These are phyloP conservation scores for Vitis cinerea DNA, from an alignment of 164 flowering plant genomes.

Conservation along the genomic window DNA sequence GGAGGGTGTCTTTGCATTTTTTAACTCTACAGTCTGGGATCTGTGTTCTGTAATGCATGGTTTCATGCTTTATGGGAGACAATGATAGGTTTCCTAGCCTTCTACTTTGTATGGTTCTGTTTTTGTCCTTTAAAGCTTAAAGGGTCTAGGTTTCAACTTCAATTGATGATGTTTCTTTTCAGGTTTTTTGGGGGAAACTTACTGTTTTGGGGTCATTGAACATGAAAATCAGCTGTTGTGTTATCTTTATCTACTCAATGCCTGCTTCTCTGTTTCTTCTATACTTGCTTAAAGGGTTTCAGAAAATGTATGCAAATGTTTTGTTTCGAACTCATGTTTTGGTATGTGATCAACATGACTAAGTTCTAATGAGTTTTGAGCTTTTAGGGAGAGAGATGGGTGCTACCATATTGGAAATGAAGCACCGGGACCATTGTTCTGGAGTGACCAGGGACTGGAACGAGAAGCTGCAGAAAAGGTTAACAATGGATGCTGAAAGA, in stretches of 20 bases:
- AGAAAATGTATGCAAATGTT: no score
- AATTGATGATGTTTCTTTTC: neutral
- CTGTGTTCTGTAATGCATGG: neutral
- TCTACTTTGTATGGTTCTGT: neutral
- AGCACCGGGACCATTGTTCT: conserved; percentile 48
- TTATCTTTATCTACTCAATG: neutral
- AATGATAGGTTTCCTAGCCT: neutral
- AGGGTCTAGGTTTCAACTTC: neutral
- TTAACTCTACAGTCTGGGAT: conserved; percentile 15
- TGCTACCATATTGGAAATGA: conserved; percentile 61
- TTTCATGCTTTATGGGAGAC: conserved; percentile 6
- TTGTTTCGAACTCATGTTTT: no score
- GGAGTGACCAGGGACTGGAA: conserved; percentile 33
- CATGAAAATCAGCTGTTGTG: neutral
- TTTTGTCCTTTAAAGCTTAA: neutral
- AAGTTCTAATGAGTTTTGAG: neutral
- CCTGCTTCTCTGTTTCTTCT: neutral
- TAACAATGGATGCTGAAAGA: conserved; percentile 41
- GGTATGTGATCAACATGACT: neutral
- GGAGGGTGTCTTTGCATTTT: neutral
- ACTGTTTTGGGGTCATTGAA: no score
- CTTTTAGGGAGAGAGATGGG: conserved; percentile 46
- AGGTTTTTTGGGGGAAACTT: neutral
- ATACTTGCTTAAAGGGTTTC: no score
- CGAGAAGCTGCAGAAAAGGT: conserved; percentile 31